phyloP scores from a whole-genome alignment of 1,284 basidiomycete species.

The Pterulicium gracile region DNA sequence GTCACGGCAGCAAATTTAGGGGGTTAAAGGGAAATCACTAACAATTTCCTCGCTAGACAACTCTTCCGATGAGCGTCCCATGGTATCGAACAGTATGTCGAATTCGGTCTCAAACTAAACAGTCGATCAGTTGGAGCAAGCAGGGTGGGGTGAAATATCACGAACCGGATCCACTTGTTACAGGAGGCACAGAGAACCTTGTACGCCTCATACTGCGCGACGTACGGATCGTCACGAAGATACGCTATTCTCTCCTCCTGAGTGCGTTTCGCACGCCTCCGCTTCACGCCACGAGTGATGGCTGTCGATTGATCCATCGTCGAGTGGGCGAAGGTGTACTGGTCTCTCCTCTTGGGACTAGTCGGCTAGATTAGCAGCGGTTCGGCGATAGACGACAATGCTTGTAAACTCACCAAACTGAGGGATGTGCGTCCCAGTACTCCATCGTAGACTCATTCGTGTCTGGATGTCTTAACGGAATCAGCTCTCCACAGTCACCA shows the following conservation, averaged over 20 bases:
- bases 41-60: conserved; percentile 66
- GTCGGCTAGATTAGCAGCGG: conserved; percentile 3
- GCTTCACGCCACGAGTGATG: conserved; percentile 36
- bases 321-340: conserved; percentile 30
- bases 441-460: conserved; percentile 52
- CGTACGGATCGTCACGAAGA: conserved; percentile 62
- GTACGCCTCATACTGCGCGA: conserved; percentile 67
- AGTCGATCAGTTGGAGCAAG: neutral
- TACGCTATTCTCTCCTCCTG: conserved; percentile 72
- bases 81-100: conserved; percentile 74
- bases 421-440: conserved; percentile 58
- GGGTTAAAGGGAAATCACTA: conserved; percentile 13
- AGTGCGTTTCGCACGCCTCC: conserved; percentile 63
- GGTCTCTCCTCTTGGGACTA: conserved; percentile 18
- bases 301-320: conserved; percentile 25
- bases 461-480: conserved; percentile 53
- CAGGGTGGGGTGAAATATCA: neutral
- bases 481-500: conserved; percentile 43
- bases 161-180: conserved; percentile 64
- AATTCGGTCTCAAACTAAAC: conserved; percentile 51
- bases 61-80: conserved; percentile 74
- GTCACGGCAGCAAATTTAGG: conserved; percentile 1
- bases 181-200: conserved; percentile 66
- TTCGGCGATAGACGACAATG: conserved; percentile 2
- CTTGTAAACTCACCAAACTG: conserved; percentile 36